phyloP scores from a whole-genome alignment of 2,329 filamentous ascomycete species.

The Curvularia verruculosa region DNA sequence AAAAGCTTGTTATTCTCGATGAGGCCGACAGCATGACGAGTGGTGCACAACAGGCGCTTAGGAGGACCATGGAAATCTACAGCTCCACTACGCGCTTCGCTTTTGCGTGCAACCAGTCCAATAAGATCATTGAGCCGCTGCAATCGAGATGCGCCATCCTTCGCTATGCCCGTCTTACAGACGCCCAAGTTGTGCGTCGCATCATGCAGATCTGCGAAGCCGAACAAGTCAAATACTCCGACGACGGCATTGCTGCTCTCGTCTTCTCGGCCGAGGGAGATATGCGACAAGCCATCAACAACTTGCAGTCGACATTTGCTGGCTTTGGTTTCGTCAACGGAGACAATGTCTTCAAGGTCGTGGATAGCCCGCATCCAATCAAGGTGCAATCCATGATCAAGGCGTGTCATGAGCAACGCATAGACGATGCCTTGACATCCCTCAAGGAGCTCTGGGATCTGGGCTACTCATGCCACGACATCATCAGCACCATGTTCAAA shows the following conservation, averaged over 20 bases:
- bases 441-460: slow-evolving; percentile 91
- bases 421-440: slow-evolving; percentile 84
- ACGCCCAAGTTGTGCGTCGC: slow-evolving; percentile 89
- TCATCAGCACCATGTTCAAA: slow-evolving; percentile 98
- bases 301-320: slow-evolving; percentile 88
- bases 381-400: slow-evolving; percentile 99
- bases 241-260: slow-evolving; percentile 92
- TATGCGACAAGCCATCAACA: slow-evolving; percentile 99
- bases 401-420: slow-evolving; percentile 89
- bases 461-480: slow-evolving; percentile 98
- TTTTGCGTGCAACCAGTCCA: slow-evolving; percentile 97
- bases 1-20: slow-evolving; percentile 97
- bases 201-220: slow-evolving; percentile 91
- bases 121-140: slow-evolving; percentile 99
- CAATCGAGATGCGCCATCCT: slow-evolving; percentile 97
- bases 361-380: slow-evolving; percentile 95
- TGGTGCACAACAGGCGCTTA: slow-evolving; percentile 91
- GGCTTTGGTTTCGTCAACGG: slow-evolving; percentile 97
- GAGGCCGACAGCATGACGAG: slow-evolving; percentile 97
- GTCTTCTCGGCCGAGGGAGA: slow-evolving; percentile 98
- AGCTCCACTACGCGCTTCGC: slow-evolving; percentile 95
- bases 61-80: slow-evolving; percentile 98
- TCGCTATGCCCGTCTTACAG: slow-evolving; percentile 88
- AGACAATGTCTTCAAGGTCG: slow-evolving; percentile 97
- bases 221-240: slow-evolving; percentile 86